Conservation (phyloP, 2,329 filamentous ascomycete genomes). For the Fulvia fulva region DNA sequence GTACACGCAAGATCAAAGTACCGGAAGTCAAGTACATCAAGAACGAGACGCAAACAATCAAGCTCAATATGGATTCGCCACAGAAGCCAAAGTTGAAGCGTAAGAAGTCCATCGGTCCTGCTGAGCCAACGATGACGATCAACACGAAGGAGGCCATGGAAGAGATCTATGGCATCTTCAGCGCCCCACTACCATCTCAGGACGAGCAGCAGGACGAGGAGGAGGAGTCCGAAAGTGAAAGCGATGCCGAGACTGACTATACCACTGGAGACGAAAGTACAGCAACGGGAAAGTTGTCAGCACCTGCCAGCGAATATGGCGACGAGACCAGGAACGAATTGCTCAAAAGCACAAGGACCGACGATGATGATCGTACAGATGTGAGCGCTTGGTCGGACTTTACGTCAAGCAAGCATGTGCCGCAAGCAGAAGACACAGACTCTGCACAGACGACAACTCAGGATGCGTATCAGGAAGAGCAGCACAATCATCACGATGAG, state of each 20-base stretch:
- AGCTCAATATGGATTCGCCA: constrained; percentile 88
- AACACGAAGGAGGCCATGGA: constrained; percentile 93
- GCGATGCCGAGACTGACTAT: constrained; percentile 67
- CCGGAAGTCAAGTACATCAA: constrained; percentile 71
- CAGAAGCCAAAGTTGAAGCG: constrained; percentile 80
- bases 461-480: constrained; percentile 36
- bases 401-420: constrained; percentile 67
- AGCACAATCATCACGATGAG: constrained; percentile 32
- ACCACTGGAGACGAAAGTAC: constrained; percentile 84
- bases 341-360: constrained; percentile 33
- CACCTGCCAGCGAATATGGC: constrained; percentile 60
- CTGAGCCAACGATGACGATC: constrained; percentile 95
- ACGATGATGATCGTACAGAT: constrained; percentile 38
- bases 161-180: constrained; percentile 97
- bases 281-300: constrained; percentile 64
- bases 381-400: constrained; percentile 88
- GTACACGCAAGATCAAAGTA: constrained; percentile 62
- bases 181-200: constrained; percentile 65
- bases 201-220: constrained; percentile 52
- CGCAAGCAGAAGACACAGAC: constrained; percentile 41
- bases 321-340: constrained; percentile 57
- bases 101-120: constrained; percentile 64
- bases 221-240: constrained; percentile 64
- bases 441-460: constrained; percentile 31
- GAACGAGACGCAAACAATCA: constrained; percentile 85